Percentiles rank a stretch among this genome's conserved stretches.
Conservation (phyloP, 768 basidiomycete genomes). For the Mycena venus region DNA sequence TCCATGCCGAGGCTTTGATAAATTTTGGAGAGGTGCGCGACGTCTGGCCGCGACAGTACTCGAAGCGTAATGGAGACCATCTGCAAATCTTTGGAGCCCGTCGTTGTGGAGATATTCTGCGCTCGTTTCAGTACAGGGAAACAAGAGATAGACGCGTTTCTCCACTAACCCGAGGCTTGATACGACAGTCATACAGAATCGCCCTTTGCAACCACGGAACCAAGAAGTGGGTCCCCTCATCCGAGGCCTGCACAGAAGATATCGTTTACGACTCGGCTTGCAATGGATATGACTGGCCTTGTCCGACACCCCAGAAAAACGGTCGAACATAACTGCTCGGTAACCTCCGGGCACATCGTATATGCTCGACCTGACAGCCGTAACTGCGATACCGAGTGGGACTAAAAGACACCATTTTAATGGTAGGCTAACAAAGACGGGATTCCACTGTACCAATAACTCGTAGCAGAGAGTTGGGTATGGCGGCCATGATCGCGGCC, state of each 20-base stretch:
- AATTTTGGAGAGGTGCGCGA: slow-evolving; percentile 88
- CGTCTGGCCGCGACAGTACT: slow-evolving; percentile 94
- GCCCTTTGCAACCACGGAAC: slow-evolving; percentile 97
- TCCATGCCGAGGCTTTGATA: slow-evolving; percentile 96
- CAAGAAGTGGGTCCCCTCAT: slow-evolving; percentile 96
- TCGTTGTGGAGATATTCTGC: slow-evolving; percentile 98
- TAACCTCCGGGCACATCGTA: slow-evolving; percentile 91
- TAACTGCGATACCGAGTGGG: slow-evolving; percentile 46
- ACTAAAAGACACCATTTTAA: slow-evolving; percentile 46
- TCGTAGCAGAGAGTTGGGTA: slow-evolving; percentile 17
- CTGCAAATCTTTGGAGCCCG: slow-evolving; percentile 98
- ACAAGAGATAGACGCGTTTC: neutral
- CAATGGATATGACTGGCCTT: slow-evolving; percentile 56
- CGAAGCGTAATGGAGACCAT: slow-evolving; percentile 98
- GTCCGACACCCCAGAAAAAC: slow-evolving; percentile 92
- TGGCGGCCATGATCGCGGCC: slow-evolving; percentile 29
- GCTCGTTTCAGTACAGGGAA: neutral
- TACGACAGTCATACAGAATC: slow-evolving; percentile 97
- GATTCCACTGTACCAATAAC: slow-evolving; percentile 19
- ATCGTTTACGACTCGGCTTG: neutral
- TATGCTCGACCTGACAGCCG: slow-evolving; percentile 56
- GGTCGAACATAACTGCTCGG: slow-evolving; percentile 97
- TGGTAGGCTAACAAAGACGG: slow-evolving; percentile 18
- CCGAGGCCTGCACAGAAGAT: slow-evolving; percentile 70
- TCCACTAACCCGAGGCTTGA: slow-evolving; percentile 87